phyloP scores from a whole-genome alignment of 2,329 filamentous ascomycete genomes.

The Verticillium alfalfae region DNA sequence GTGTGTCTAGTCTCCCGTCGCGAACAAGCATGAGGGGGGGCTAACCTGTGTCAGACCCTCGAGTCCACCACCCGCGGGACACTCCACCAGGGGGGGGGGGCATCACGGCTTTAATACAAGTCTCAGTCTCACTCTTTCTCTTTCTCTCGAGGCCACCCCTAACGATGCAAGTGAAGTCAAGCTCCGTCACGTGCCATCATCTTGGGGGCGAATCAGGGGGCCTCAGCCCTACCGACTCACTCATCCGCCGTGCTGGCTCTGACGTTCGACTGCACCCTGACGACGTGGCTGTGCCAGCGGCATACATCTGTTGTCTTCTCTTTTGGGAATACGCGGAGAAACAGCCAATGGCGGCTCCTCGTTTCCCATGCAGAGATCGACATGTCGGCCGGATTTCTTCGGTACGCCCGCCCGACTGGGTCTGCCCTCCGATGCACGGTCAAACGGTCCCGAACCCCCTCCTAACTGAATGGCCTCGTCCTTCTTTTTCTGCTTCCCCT shows the following conservation, averaged over 20 bases:
- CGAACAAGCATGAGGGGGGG: no score
- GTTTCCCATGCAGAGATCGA: not conserved
- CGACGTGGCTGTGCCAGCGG: not conserved
- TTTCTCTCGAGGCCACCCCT: not conserved
- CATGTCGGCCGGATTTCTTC: not conserved
- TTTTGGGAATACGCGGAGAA: not conserved
- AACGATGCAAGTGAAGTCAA: not conserved
- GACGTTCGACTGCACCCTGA: not conserved
- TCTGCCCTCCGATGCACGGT: not conserved
- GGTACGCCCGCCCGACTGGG: not conserved
- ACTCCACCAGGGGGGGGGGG: no score
- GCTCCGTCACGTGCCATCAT: not conserved
- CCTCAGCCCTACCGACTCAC: not conserved
- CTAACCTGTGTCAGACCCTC: no score
- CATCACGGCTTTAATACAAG: not conserved
- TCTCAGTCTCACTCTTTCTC: not conserved
- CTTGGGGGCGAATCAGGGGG: not conserved
- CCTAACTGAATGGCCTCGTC: no score
- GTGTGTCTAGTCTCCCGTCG: no score
- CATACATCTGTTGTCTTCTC: not conserved
- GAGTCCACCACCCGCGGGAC: no score
- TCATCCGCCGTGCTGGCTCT: no score
- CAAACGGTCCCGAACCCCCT: no score
- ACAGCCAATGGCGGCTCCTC: not conserved
- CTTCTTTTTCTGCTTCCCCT: no score